phyloP scores from a whole-genome alignment of 495 filamentous ascomycete genomes.

The Daldinia bambusicola region DNA sequence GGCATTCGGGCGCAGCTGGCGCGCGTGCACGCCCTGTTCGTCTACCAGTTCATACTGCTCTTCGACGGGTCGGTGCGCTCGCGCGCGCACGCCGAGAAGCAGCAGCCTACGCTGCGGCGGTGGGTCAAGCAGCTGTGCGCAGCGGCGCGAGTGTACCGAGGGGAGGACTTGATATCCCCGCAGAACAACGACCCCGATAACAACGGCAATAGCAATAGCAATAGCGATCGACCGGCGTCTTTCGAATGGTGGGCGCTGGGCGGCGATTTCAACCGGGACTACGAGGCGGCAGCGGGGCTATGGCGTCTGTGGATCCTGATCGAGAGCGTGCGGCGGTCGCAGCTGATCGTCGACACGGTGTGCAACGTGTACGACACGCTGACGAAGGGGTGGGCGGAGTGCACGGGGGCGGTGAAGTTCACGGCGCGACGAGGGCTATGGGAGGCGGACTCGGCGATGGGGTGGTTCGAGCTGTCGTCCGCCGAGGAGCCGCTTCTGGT shows the following conservation, averaged over 20 bases:
- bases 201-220: too few species aligned
- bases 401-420: neutral
- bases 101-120: constrained; percentile 7
- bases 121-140: constrained; percentile 7
- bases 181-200: neutral
- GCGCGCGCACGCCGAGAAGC: constrained; percentile 13
- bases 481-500: neutral
- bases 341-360: constrained; percentile 9
- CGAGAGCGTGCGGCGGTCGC: constrained; percentile 20
- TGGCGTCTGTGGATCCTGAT: constrained; percentile 19
- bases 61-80: constrained; percentile 18
- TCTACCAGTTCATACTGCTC: constrained; percentile 14
- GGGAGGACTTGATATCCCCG: neutral
- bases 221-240: too few species aligned
- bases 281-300: constrained; percentile 3
- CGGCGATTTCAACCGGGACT: constrained; percentile 6
- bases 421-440: neutral
- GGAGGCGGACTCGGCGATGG: neutral
- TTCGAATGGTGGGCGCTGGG: too few species aligned
- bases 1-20: neutral
- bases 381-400: neutral
- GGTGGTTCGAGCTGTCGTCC: neutral
- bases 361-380: constrained; percentile 31
- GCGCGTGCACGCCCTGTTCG: constrained; percentile 10
- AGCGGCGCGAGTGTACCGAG: neutral